Percentiles rank a stretch among this genome's conserved stretches.
Evolutionary conservation across 2,329 filamentous ascomycete species (phyloP).

Genomic region (Stagonosporopsis rhizophila): DNA sequence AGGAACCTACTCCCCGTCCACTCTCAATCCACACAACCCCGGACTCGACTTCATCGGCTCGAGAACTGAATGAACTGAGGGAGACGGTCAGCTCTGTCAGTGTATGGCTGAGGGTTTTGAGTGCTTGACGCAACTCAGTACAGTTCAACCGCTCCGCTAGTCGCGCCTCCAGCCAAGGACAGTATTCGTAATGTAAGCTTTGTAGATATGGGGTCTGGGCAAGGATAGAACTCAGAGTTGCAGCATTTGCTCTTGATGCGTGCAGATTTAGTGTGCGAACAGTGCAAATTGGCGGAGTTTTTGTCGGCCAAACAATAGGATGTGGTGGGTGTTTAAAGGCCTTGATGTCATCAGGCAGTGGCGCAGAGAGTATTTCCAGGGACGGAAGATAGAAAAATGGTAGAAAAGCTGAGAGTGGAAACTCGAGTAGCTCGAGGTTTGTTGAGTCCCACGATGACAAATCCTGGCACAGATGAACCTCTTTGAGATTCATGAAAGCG

Average conservation of each 20-base stretch:
- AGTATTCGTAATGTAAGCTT: slow-evolving; percentile 3
- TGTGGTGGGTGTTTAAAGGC: neutral
- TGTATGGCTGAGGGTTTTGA: neutral
- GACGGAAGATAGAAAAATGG: slow-evolving; percentile 9
- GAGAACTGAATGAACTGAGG: neutral
- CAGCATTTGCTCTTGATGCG: slow-evolving; percentile 2
- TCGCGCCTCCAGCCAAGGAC: neutral
- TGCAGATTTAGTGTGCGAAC: neutral
- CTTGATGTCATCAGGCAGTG: neutral
- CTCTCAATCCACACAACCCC: neutral
- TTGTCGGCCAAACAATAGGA: neutral
- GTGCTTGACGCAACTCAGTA: neutral
- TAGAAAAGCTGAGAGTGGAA: slow-evolving; percentile 9
- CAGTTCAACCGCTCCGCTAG: slow-evolving; percentile 3
- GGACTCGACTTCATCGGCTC: slow-evolving; percentile 1
- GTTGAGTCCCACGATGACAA: neutral
- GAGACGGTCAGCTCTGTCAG: slow-evolving; percentile 1
- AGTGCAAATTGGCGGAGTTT: slow-evolving; percentile 2
- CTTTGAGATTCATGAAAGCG: neutral
- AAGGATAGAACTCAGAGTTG: slow-evolving; percentile 4
- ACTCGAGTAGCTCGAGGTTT: too few species aligned
- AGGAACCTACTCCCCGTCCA: slow-evolving; percentile 1
- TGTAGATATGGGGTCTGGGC: slow-evolving; percentile 3
- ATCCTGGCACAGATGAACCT: slow-evolving; percentile 1
- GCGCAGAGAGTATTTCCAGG: slow-evolving; percentile 3